A percentile compares a stretch with the other conserved stretches of the same genome.
These are phyloP conservation scores for Linnemannia zychae DNA, from an alignment of 192 early-diverging fungal species.

Conservation along the genomic window DNA sequence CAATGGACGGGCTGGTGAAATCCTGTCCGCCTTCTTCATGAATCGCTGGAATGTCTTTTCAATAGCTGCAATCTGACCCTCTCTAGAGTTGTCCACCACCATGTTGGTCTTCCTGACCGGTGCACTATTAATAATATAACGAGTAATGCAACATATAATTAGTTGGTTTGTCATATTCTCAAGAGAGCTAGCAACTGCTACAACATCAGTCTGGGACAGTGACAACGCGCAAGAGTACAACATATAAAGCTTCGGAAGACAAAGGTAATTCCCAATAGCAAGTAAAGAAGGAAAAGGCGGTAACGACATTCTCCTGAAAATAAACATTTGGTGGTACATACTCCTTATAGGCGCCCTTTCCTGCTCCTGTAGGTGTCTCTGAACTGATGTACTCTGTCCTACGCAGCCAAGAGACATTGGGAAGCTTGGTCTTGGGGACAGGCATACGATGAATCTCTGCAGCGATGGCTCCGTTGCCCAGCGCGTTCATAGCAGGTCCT, in stretches of 20 bases:
- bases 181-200: no score
- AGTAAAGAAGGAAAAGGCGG: no score
- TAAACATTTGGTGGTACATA: neutral
- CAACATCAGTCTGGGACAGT: no score
- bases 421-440: conserved; percentile 32
- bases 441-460: conserved; percentile 7
- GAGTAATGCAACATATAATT: neutral
- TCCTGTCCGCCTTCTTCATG: conserved; percentile 22
- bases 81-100: conserved; percentile 50
- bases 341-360: conserved; percentile 46
- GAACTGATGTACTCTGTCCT: conserved; percentile 68
- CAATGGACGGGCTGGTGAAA: conserved; percentile 1
- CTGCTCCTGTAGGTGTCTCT: conserved; percentile 58
- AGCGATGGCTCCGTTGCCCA: neutral
- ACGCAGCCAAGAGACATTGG: conserved; percentile 66
- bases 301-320: neutral
- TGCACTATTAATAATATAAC: conserved; percentile 8
- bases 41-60: conserved; percentile 61
- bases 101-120: conserved; percentile 32
- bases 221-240: no score
- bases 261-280: no score
- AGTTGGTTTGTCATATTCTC: neutral
- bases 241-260: no score
- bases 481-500: neutral
- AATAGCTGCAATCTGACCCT: conserved; percentile 61